phyloP scores from a whole-genome alignment of 2,329 filamentous ascomycete genomes.

The Sphaerulina vaccinii region DNA sequence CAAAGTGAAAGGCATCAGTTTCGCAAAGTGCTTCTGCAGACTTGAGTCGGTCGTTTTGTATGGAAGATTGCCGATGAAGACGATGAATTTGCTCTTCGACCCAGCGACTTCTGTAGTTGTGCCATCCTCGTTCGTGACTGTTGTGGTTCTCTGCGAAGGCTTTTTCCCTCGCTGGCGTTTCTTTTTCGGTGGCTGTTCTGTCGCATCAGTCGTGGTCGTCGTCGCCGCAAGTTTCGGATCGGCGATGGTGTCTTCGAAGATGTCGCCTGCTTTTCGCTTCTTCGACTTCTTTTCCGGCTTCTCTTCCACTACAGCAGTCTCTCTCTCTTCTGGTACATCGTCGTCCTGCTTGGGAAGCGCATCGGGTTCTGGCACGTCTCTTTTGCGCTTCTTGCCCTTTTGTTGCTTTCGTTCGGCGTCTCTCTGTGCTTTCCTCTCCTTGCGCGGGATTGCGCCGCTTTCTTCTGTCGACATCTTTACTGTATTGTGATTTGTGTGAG shows the following conservation, averaged over 20 bases:
- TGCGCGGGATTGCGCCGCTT: slow-evolving; percentile 27
- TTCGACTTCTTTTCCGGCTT: slow-evolving; percentile 12
- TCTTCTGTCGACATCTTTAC: slow-evolving; percentile 31
- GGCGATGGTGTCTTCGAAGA: slow-evolving; percentile 10
- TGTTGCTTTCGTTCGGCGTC: slow-evolving; percentile 36
- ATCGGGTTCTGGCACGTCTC: slow-evolving; percentile 26
- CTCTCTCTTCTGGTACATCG: slow-evolving; percentile 20
- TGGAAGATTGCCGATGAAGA: slow-evolving; percentile 87
- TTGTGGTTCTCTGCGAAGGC: neutral
- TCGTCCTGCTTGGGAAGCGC: slow-evolving; percentile 12
- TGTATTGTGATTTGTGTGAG: slow-evolving; percentile 65
- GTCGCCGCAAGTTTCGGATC: slow-evolving; percentile 10
- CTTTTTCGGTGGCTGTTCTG: slow-evolving; percentile 26
- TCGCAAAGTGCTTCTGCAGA: slow-evolving; percentile 73
- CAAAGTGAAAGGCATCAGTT: slow-evolving; percentile 67
- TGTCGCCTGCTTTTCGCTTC: slow-evolving; percentile 15
- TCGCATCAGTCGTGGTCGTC: slow-evolving; percentile 29
- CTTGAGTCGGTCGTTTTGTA: slow-evolving; percentile 72
- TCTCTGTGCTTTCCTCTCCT: slow-evolving; percentile 39
- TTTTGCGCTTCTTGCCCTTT: slow-evolving; percentile 39
- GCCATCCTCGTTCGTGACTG: slow-evolving; percentile 8
- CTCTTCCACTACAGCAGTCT: slow-evolving; percentile 24
- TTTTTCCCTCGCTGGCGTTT: slow-evolving; percentile 6
- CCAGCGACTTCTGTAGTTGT: neutral
- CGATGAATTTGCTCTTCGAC: slow-evolving; percentile 63